phyloP scores from a whole-genome alignment of 371 early-diverging fungal species.

The Mortierella sp. region DNA sequence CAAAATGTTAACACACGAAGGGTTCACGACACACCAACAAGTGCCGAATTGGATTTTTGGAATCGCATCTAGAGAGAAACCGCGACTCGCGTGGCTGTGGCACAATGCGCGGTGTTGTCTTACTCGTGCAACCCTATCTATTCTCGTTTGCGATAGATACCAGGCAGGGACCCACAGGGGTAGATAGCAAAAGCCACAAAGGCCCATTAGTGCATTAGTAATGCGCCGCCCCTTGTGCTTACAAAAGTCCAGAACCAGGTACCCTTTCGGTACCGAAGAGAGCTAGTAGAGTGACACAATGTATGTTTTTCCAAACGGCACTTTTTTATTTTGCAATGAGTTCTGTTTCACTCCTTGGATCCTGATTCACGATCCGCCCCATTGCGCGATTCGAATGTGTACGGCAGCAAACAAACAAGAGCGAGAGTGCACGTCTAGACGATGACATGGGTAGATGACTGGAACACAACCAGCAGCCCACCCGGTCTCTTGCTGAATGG shows the following conservation, averaged over 20 bases:
- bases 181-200: too few relatives aligned
- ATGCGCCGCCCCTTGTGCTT: neutral
- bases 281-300: neutral
- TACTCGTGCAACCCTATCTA: neutral
- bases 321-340: neutral
- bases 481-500: too few relatives aligned
- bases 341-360: constrained; percentile 1
- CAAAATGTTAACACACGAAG: neutral
- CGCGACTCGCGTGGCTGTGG: neutral
- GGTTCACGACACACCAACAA: neutral
- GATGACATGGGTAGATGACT: neutral
- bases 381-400: neutral
- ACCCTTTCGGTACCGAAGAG: neutral
- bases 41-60: neutral
- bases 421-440: neutral
- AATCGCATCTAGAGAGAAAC: neutral
- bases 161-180: too few relatives aligned
- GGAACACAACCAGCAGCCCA: neutral
- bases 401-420: neutral
- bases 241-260: neutral
- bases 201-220: neutral
- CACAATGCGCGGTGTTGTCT: neutral
- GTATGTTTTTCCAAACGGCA: neutral
- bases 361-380: neutral
- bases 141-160: too few relatives aligned